Base-by-base conservation (phyloP, 2,329 filamentous ascomycete genomes). In the Pochonia chlamydosporia region DNA sequence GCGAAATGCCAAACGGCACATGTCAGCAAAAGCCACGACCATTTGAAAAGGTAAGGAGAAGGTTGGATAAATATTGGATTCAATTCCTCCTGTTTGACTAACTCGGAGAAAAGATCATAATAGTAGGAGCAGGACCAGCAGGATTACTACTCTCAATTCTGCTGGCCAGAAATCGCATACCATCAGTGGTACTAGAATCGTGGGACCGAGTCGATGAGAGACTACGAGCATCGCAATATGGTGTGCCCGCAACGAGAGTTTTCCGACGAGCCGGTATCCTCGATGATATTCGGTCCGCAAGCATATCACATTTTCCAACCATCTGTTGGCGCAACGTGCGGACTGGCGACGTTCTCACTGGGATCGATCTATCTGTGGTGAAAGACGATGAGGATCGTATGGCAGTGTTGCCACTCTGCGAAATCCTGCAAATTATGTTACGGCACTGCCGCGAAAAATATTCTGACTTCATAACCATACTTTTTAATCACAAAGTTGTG, bases 321-420 rank as follows among this genome's bases (percentile, higher is more conserved):
- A 52, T 52, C 23, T 50, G 44, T 28, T 52, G 50, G 50, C 45
- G 59, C 54, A 25, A 59, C 59, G 13, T 56, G 54, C 21, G 60
- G 9, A 44, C 44, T 3, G 43, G 52, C 3, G 42, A 52, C 8
- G 47, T 54, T 53, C 57, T 44, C 26, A 53, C 49, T 49, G 53
- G 52, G 2, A 55, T 60, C 6, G 59, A 64, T 23, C 58, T 50
- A 5, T 63, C 49, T 18, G 49, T 45, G 11, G 26, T 50, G 21
- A 37, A 33, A 23, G 37, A 43, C 59, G 45, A 50, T 16, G 33
- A 42, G 10, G 44, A 50, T 26, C 48, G 63, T 40, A 66, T 75
- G 61, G 68, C 68, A 0, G 67, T 69, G 1, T 54, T 76, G 24
- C 70, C 71, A 1, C 54, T 76, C 8, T 67, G 71, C 47, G 58